These are phyloP conservation scores for Spinacia oleracea DNA, from an alignment of 179 eudicot genomes.

Conservation along the genomic window DNA sequence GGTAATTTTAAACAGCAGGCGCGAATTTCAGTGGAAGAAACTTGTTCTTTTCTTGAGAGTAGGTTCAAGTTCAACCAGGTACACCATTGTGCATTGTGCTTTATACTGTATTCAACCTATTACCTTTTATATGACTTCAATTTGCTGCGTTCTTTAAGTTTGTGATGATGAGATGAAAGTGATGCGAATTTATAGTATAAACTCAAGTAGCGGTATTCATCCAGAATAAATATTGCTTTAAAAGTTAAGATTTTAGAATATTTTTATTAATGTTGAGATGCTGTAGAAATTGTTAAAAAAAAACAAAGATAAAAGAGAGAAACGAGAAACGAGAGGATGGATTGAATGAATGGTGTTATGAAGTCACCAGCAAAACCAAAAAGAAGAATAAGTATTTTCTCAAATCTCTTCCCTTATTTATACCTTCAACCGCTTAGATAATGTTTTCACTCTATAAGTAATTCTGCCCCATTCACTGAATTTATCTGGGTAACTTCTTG, in stretches of 20 bases:
- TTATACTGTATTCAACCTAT: background rate
- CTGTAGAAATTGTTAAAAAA: no score
- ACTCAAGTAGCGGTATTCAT: background rate
- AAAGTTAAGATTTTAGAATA: background rate
- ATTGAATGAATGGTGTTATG: no score
- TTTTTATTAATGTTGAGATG: background rate
- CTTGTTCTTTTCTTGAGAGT: constrained; percentile 77
- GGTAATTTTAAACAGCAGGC: constrained; percentile 77
- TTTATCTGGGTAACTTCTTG: no score
- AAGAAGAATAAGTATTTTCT: no score
- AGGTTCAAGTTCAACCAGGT: constrained; percentile 88
- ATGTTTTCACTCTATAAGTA: no score
- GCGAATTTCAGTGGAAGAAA: constrained; percentile 83
- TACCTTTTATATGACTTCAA: background rate
- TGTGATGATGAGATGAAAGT: constrained; percentile 1
- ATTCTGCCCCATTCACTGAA: no score
- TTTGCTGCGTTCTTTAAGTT: background rate
- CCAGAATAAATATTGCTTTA: background rate
- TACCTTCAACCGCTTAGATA: no score
- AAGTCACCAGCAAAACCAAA: no score
- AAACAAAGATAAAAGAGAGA: no score
- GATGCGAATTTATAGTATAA: background rate
- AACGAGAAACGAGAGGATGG: no score
- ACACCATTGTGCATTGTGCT: constrained; percentile 10
- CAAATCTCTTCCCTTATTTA: no score